Base-by-base conservation (phyloP, 805 yeast species). In the Saturnispora sanitii region DNA sequence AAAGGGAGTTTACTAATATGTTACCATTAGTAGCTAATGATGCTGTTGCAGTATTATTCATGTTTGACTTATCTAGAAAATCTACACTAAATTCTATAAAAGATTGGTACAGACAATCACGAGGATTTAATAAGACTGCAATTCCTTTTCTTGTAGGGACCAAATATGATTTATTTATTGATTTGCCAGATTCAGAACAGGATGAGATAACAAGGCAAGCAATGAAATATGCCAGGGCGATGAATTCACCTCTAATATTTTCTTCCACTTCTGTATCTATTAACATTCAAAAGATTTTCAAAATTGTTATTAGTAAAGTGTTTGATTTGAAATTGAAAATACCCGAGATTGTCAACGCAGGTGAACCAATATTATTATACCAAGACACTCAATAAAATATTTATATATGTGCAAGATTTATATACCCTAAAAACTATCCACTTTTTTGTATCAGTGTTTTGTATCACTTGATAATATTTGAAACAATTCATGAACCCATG, bases 1-100 rank as follows among this genome's bases (percentile, higher is more conserved):
- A 88, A 52, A 74, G 84, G 39, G 96, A 92, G 60, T 90, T 86
- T 62, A 84, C 87, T 41, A 90, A 90, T 58, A 90, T 90, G 98
- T 66, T 92, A 30, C 95, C 96, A 18, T 67, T 90, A 43, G 96
- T 90, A 12, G 81, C 94, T 13, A 78, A 82, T 48, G 96, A 88
- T 46, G 92, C 97, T 0, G 92, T 87, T 12, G 95, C 96, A 1
- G 76, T 90, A 20, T 67, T 90, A 33, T 87, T 88, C 53, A 77
- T 84, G 79, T 90, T 82, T 66, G 97, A 90, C 61, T 64, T 90
- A 44, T 84, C 96, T 1, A 70, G 95, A 35, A 84, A 82, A 47
- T 75, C 87, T 21, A 85, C 96, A 0, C 67, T 90, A 40, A 82
- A 82, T 55, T 80, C 88, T n/a, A 71, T 90, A 40, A 84, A 85